These are phyloP conservation scores for Lithospermum erythrorhizon DNA, from an alignment of 257 asterid genomes.

Conservation along the genomic window DNA sequence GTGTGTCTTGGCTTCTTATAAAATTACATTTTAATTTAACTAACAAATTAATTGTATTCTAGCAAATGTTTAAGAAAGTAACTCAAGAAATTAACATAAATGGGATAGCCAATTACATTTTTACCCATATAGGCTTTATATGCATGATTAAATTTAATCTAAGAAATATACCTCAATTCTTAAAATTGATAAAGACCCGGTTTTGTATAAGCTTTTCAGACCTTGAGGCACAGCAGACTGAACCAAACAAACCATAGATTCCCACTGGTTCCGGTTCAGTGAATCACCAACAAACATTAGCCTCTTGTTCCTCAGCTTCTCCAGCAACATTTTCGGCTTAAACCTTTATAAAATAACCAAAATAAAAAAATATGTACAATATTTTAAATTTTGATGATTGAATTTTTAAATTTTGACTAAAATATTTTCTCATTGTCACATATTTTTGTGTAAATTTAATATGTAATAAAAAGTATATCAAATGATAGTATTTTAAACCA, in stretches of 20 bases:
- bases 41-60: no score
- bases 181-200: constrained; percentile 68
- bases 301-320: constrained; percentile 78
- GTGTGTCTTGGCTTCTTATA: no score
- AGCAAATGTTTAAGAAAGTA: no score
- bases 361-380: no score
- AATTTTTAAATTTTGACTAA: no score
- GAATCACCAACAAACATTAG: constrained; percentile 87
- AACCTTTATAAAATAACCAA: constrained; percentile 28
- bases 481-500: no score
- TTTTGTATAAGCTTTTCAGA: constrained; percentile 56
- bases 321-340: constrained; percentile 47
- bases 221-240: constrained; percentile 47
- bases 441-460: no score
- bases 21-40: no score
- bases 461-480: no score
- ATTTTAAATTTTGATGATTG: no score
- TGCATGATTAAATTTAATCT: neutral
- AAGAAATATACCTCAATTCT: constrained; percentile 44
- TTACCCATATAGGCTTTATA: neutral
- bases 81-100: no score
- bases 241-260: constrained; percentile 70
- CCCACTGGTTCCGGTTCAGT: constrained; percentile 77
- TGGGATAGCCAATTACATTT: neutral
- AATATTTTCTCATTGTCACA: no score